phyloP scores from a whole-genome alignment of 2,329 filamentous ascomycete genomes.

The Paecilomyces niveus region DNA sequence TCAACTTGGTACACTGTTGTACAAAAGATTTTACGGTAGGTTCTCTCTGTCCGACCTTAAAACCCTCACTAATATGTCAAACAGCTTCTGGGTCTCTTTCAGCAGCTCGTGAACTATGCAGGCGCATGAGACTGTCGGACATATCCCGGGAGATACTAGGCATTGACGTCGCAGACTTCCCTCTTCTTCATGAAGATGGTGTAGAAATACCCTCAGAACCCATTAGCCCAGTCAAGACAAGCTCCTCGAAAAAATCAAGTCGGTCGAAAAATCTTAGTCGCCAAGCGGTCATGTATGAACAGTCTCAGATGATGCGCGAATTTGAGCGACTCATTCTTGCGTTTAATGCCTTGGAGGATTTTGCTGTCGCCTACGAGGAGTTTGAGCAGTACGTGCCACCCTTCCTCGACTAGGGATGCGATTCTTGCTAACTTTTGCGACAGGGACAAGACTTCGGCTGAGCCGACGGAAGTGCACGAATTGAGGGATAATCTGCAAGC shows the following conservation, averaged over 20 bases:
- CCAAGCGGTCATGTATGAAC: conserved; percentile 22
- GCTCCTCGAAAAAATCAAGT: conserved; percentile 10
- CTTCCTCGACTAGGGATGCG: not conserved
- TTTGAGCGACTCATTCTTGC: conserved; percentile 60
- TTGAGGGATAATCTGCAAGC: conserved; percentile 51
- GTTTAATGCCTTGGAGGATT: conserved; percentile 62
- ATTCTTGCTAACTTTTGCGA: conserved; percentile 5
- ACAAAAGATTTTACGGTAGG: conserved; percentile 79
- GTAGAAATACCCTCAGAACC: conserved; percentile 17
- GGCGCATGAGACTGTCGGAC: conserved; percentile 44
- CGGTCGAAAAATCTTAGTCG: conserved; percentile 15
- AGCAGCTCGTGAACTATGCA: conserved; percentile 49
- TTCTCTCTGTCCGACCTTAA: conserved; percentile 18
- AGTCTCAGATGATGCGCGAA: conserved; percentile 60
- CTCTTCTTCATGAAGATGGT: conserved; percentile 14
- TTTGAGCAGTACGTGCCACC: conserved; percentile 29
- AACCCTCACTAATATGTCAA: conserved; percentile 6
- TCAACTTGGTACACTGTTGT: conserved; percentile 60
- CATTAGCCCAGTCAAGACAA: conserved; percentile 26
- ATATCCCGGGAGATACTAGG: conserved; percentile 36
- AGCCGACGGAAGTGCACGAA: conserved; percentile 35
- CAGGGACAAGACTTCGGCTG: conserved; percentile 15
- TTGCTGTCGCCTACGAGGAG: conserved; percentile 49
- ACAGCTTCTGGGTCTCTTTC: conserved; percentile 37
- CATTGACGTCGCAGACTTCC: conserved; percentile 27